Evolutionary conservation across 257 asterid species (phyloP).

Genomic region (Solanum corneliomulleri): DNA sequence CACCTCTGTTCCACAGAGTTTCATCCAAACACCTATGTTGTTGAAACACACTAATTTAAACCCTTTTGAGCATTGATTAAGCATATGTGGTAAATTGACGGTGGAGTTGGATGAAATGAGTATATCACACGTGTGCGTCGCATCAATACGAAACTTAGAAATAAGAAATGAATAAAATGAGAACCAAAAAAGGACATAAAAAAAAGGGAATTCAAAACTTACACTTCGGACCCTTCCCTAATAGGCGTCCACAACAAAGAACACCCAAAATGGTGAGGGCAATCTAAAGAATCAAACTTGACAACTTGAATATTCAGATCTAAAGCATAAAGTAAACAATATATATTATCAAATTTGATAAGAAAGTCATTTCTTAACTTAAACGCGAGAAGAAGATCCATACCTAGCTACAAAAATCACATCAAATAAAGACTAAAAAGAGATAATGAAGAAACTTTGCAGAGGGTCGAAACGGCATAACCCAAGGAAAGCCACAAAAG

Average conservation of each 20-base stretch:
- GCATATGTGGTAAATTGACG: background rate
- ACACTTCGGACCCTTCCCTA: background rate
- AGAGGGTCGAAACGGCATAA: background rate
- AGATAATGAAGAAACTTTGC: background rate
- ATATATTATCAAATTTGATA: background rate
- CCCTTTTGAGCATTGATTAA: background rate
- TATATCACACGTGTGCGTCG: background rate
- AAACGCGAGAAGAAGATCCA: background rate
- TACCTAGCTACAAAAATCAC: background rate
- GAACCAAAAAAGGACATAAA: background rate
- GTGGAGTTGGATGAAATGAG: background rate
- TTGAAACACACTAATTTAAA: background rate
- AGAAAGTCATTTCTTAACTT: background rate
- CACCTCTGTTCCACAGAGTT: background rate
- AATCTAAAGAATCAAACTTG: background rate
- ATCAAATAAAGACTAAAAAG: background rate
- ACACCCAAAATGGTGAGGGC: background rate
- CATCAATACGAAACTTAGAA: background rate
- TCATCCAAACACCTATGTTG: background rate
- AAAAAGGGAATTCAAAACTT: background rate
- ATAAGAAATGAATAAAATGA: background rate
- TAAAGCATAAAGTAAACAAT: background rate
- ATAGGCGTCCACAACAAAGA: background rate
- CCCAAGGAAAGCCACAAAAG: background rate
- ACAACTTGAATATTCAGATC: background rate